phyloP scores from a whole-genome alignment of 2,329 filamentous ascomycete species.

The Grosmannia clavigera region DNA sequence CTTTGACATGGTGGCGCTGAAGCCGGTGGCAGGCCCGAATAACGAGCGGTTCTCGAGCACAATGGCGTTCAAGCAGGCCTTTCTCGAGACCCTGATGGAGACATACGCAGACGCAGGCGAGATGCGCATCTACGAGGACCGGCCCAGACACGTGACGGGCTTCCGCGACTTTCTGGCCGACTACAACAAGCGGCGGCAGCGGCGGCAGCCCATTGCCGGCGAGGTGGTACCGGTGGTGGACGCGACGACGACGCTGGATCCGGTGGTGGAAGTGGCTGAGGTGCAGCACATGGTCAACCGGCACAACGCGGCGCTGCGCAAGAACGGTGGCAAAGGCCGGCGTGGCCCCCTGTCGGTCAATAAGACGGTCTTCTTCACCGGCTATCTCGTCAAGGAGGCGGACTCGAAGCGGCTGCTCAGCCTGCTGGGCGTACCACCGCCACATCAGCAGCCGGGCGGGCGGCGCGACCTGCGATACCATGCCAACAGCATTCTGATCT shows the following conservation, averaged over 20 bases:
- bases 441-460: slow-evolving; percentile 27
- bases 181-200: slow-evolving; percentile 46
- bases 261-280: slow-evolving; percentile 66
- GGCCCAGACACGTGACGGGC: slow-evolving; percentile 55
- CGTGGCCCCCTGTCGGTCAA: slow-evolving; percentile 54
- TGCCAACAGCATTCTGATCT: slow-evolving; percentile 85
- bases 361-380: slow-evolving; percentile 82
- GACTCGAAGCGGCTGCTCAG: slow-evolving; percentile 62
- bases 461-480: slow-evolving; percentile 61
- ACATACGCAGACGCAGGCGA: slow-evolving; percentile 79
- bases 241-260: slow-evolving; percentile 58
- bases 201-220: slow-evolving; percentile 50
- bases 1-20: slow-evolving; percentile 81
- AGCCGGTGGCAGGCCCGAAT: slow-evolving; percentile 70
- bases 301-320: slow-evolving; percentile 51
- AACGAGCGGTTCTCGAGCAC: slow-evolving; percentile 70
- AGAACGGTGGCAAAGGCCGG: slow-evolving; percentile 24
- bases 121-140: slow-evolving; percentile 62
- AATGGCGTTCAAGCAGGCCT: slow-evolving; percentile 83
- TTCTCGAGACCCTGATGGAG: slow-evolving; percentile 68
- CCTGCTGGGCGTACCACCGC: slow-evolving; percentile 52
- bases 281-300: slow-evolving; percentile 81
- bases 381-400: slow-evolving; percentile 65
- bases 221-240: slow-evolving; percentile 85
- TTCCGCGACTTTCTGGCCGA: slow-evolving; percentile 76